Evolutionary conservation across 2,329 filamentous ascomycete genomes (phyloP).

Genomic region (Aureobasidium uvarum): DNA sequence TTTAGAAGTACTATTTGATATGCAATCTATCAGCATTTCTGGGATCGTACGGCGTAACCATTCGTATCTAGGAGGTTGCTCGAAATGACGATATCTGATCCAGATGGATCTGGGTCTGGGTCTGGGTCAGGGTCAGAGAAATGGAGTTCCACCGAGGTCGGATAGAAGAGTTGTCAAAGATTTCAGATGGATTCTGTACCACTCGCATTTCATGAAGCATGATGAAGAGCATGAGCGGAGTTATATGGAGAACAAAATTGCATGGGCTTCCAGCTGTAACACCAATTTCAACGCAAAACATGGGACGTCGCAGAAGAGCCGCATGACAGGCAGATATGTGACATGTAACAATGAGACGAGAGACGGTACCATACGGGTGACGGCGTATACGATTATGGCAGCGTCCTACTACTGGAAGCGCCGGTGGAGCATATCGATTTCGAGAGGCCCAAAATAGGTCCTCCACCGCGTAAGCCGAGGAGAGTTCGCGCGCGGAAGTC

Average conservation of each 20-base stretch:
- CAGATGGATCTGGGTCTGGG: not conserved
- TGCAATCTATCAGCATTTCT: not conserved
- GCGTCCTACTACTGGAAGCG: not conserved
- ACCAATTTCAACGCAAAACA: not conserved
- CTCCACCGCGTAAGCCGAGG: not conserved
- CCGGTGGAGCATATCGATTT: conserved; percentile 6
- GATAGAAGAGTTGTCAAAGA: not conserved
- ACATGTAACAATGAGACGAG: not conserved
- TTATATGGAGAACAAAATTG: not conserved
- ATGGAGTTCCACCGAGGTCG: not conserved
- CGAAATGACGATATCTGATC: not conserved
- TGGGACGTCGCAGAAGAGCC: conserved; percentile 1
- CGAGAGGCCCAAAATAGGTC: not conserved
- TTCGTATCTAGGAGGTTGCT: not conserved
- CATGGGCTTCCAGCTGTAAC: conserved; percentile 1
- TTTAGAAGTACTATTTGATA: not conserved
- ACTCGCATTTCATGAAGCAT: not conserved
- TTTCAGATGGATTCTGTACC: not conserved
- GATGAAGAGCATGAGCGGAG: not conserved
- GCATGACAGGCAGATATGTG: not conserved
- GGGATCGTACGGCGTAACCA: not conserved
- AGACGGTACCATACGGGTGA: not conserved
- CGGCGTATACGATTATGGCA: not conserved
- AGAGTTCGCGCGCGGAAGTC: conserved; percentile 1
- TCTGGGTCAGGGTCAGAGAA: no score